Evolutionary conservation across 2,329 filamentous ascomycete species (phyloP).

Genomic region (Penicillium nordicum): DNA sequence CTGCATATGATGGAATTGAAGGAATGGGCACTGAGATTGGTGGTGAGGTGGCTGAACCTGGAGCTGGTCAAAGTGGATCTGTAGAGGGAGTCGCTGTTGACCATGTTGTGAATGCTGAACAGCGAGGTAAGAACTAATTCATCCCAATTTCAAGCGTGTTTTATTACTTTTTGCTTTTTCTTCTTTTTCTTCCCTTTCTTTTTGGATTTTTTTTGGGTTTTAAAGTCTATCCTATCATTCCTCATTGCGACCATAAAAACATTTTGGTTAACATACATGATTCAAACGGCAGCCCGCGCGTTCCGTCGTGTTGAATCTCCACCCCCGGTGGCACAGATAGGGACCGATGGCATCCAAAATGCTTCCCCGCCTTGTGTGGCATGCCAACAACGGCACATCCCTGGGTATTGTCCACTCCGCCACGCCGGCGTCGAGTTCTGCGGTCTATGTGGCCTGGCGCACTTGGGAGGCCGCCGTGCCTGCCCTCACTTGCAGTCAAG

Average conservation of each 20-base stretch:
- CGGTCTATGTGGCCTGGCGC: slow-evolving; percentile 61
- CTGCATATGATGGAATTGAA: no score
- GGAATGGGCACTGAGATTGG: no score
- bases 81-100: not conserved
- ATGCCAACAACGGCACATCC: slow-evolving; percentile 53
- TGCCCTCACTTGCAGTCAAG: slow-evolving; percentile 64
- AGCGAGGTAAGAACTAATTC: slow-evolving; percentile 20
- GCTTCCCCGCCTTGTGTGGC: slow-evolving; percentile 46
- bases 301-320: slow-evolving; percentile 39
- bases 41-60: not conserved
- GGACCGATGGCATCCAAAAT: slow-evolving; percentile 21
- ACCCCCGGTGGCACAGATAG: not conserved
- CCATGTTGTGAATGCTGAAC: slow-evolving; percentile 5
- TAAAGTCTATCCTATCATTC: not conserved
- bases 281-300: slow-evolving; percentile 27
- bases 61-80: not conserved
- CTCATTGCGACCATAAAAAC: not conserved
- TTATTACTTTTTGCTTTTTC: not conserved
- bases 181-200: no score
- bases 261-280: slow-evolving; percentile 1
- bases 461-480: slow-evolving; percentile 54
- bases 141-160: not conserved
- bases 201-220: not conserved
- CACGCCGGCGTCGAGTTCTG: slow-evolving; percentile 59
- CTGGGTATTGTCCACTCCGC: slow-evolving; percentile 61